Conservation (phyloP, 257 asterid species). For the Henckelia pumila region DNA sequence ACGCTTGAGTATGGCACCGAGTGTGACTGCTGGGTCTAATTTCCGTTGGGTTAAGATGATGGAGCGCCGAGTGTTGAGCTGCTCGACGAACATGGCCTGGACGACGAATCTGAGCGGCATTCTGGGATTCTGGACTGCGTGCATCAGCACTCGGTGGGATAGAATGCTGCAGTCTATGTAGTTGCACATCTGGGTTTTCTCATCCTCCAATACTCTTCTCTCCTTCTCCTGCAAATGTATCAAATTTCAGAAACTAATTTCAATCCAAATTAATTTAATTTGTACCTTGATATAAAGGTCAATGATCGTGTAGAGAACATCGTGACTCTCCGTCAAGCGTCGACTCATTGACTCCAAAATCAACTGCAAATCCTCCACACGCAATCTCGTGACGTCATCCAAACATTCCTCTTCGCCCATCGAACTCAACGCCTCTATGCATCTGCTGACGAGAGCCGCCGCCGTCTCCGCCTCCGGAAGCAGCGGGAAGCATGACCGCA, state of each 20-base stretch:
- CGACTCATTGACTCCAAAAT: conserved; percentile 54
- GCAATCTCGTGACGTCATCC: conserved; percentile 39
- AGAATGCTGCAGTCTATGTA: conserved; percentile 67
- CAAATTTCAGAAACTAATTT: too few relatives aligned
- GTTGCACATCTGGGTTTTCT: conserved; percentile 65
- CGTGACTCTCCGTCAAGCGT: conserved; percentile 57
- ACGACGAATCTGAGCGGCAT: conserved; percentile 83
- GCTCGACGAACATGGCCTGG: conserved; percentile 97
- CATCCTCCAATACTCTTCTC: conserved; percentile 47
- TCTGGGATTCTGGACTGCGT: conserved; percentile 79
- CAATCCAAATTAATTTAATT: too few relatives aligned
- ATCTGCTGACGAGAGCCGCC: conserved; percentile 61
- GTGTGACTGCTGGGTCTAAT: conserved; percentile 43
- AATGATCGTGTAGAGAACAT: conserved; percentile 62
- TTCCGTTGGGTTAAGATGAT: conserved; percentile 44
- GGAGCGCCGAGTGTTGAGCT: conserved; percentile 75
- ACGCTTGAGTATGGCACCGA: conserved; percentile 63
- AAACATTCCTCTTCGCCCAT: conserved; percentile 41
- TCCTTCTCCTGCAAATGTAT: conserved; percentile 43
- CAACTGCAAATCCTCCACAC: conserved; percentile 44
- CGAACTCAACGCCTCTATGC: conserved; percentile 66
- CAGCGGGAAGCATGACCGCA: conserved; percentile 54
- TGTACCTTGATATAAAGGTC: conserved; percentile 68
- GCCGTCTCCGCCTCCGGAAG: conserved; percentile 74
- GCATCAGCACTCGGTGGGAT: conserved; percentile 63